Conservation (phyloP, 352 stramenopile species). For the Globisporangium spiculum region DNA sequence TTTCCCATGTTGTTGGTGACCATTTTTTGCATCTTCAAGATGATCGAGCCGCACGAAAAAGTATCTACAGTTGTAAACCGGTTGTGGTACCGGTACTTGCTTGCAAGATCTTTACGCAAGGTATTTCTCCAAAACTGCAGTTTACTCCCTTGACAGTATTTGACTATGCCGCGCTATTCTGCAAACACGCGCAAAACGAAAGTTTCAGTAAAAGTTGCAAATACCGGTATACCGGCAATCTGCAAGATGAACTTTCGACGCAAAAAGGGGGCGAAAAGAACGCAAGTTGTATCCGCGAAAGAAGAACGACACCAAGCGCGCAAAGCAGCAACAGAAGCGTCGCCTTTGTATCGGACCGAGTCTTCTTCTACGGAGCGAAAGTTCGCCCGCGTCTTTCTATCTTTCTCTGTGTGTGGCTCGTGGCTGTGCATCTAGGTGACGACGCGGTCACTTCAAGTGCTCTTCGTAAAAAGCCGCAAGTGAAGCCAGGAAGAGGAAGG, state of each 20-base stretch:
- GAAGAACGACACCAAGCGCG: constrained; percentile 4
- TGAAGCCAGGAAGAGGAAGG: neutral
- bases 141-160: neutral
- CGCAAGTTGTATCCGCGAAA: constrained; percentile 3
- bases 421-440: neutral
- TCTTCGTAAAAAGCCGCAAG: neutral
- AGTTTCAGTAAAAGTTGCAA: neutral
- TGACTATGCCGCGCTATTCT: neutral
- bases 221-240: neutral
- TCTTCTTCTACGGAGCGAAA: neutral
- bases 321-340: neutral
- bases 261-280: neutral
- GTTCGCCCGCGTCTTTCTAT: neutral
- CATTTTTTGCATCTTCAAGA: no score
- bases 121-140: neutral
- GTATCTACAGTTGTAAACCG: neutral
- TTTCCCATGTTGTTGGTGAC: no score
- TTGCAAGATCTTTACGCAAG: neutral
- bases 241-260: neutral
- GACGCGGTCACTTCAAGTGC: neutral
- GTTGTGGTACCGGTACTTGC: neutral
- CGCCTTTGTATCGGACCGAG: neutral
- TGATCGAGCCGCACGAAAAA: no score
- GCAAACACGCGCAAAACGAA: neutral
- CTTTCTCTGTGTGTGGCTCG: neutral